Conservation (phyloP, 768 basidiomycete genomes). For the Amanita polypyramis region DNA sequence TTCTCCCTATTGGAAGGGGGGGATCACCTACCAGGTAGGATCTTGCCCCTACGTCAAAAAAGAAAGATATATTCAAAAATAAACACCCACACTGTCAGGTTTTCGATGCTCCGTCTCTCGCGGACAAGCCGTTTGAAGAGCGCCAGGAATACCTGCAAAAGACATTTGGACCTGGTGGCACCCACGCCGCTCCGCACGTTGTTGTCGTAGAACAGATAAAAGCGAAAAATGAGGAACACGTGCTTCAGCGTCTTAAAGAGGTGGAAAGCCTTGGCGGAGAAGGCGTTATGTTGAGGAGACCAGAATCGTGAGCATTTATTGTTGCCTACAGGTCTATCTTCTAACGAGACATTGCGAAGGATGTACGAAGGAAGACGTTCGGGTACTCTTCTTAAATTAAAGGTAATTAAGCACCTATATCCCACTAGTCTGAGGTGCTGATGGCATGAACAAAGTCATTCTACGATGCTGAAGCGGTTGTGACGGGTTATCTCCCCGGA, state of each 20-base stretch:
- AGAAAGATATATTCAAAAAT: neutral
- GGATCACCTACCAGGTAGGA: conserved; percentile 42
- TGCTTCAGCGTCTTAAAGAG: conserved; percentile 42
- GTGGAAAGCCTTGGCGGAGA: conserved; percentile 46
- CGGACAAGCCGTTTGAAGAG: conserved; percentile 37
- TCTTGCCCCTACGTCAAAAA: neutral
- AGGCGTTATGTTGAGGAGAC: conserved; percentile 45
- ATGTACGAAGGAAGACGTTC: conserved; percentile 42
- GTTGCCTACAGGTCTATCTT: neutral
- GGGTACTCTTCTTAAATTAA: conserved; percentile 41
- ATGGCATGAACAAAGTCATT: conserved; percentile 28
- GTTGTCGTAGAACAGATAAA: conserved; percentile 37
- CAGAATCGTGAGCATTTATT: conserved; percentile 31
- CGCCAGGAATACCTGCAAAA: conserved; percentile 33
- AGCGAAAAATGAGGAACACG: conserved; percentile 36
- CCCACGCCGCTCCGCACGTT: conserved; percentile 31
- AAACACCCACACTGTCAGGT: conserved; percentile 22
- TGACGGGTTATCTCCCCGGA: conserved; percentile 46
- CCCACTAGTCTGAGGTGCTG: neutral
- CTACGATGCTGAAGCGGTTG: conserved; percentile 49
- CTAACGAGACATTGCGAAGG: conserved; percentile 10
- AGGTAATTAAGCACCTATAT: conserved; percentile 19
- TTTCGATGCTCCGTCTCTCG: conserved; percentile 46
- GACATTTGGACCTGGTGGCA: conserved; percentile 36
- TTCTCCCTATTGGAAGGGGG: conserved; percentile 43